These are phyloP conservation scores for rapeseed (Brassica napus) DNA, from an alignment of 345 rosid species.

Conservation along the genomic window Da-Ae NC_063434.1:4846501-4847000, in stretches of 20 bases:
- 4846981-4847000: no score
- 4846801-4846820: not conserved
- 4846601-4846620: not conserved
- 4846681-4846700: not conserved
- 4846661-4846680: not conserved
- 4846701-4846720: no score
- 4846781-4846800: not conserved
- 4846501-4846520: slow-evolving; percentile 76
- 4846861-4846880: no score
- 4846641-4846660: not conserved
- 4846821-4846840: not conserved
- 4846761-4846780: not conserved
- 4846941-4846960: no score
- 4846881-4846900: no score
- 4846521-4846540: slow-evolving; percentile 74
- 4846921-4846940: no score
- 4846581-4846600: not conserved
- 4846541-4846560: not conserved
- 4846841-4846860: no score
- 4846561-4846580: not conserved
- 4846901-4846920: no score
- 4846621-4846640: not conserved
- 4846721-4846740: no score
- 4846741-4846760: not conserved
- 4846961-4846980: no score